These are phyloP conservation scores for Erodium trifolium DNA, from an alignment of 441 rosid genomes.

Conservation along the genomic window DNA sequence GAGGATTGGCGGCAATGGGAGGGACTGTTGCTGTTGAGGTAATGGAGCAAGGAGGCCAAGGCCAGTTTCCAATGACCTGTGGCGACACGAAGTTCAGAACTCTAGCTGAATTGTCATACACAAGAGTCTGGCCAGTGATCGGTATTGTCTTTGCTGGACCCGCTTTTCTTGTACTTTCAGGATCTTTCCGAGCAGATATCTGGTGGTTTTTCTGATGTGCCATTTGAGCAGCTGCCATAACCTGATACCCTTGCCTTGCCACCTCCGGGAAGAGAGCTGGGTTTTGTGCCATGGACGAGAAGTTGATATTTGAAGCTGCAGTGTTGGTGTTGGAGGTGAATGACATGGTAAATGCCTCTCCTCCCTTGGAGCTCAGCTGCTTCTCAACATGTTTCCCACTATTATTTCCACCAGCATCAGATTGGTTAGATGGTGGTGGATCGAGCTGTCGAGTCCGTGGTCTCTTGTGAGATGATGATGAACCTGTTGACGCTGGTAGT, in stretches of 20 bases:
- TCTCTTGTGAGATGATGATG: no score
- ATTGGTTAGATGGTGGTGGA: no score
- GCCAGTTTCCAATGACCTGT: conserved; percentile 31
- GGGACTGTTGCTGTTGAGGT: conserved; percentile 9
- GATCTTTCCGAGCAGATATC: background rate
- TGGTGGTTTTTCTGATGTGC: conserved; percentile 35
- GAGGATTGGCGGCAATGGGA: no score
- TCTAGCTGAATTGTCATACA: conserved; percentile 34
- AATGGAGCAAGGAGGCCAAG: conserved; percentile 22
- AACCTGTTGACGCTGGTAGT: background rate
- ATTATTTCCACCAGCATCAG: no score
- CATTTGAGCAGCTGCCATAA: conserved; percentile 24
- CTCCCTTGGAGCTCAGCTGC: conserved; percentile 21
- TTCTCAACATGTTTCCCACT: no score
- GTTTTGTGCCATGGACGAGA: conserved; percentile 25
- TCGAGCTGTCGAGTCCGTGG: no score
- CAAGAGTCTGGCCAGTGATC: conserved; percentile 21
- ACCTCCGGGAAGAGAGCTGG: conserved; percentile 13
- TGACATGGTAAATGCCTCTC: conserved; percentile 31
- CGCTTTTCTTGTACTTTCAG: background rate
- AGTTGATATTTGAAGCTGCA: conserved; percentile 30
- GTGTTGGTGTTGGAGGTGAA: conserved; percentile 23
- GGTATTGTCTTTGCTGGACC: background rate
- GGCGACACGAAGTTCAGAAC: background rate
- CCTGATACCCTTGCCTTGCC: conserved; percentile 26